These are phyloP conservation scores for Yamadazyma friedrichii DNA, from an alignment of 1,139 yeast species.

Conservation along the genomic window DNA sequence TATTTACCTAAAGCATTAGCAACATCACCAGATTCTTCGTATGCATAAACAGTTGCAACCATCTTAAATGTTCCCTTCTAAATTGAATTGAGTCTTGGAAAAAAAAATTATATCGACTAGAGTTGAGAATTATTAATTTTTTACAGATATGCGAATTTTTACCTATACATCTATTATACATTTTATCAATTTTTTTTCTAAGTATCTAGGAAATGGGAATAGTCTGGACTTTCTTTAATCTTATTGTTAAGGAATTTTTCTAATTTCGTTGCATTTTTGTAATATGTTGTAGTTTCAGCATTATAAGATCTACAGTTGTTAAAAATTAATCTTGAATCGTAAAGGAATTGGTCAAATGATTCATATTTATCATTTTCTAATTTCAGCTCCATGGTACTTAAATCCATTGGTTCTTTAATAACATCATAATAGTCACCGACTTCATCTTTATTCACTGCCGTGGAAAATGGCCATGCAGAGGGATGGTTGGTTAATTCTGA, in stretches of 20 bases:
- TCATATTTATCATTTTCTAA: constrained; percentile 90
- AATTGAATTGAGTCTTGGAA: neutral
- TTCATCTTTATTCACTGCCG: constrained; percentile 89
- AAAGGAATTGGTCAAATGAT: constrained; percentile 85
- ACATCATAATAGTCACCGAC: constrained; percentile 96
- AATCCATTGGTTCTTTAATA: constrained; percentile 98
- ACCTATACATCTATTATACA: neutral
- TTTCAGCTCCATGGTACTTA: constrained; percentile 92
- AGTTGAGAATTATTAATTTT: neutral
- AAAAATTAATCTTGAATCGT: constrained; percentile 83
- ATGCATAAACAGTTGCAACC: constrained; percentile 48
- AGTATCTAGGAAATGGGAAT: constrained; percentile 41
- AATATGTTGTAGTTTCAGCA: constrained; percentile 87
- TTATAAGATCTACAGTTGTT: constrained; percentile 89
- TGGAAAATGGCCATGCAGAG: constrained; percentile 98
- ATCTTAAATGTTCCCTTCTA: constrained; percentile 11
- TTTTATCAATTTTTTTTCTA: neutral
- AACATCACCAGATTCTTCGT: constrained; percentile 53
- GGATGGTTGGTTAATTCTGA: constrained; percentile 92
- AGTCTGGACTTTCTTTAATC: constrained; percentile 80
- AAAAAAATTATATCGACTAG: neutral
- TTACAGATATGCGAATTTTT: neutral
- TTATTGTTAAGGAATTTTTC: constrained; percentile 84
- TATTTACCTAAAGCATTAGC: constrained; percentile 58
- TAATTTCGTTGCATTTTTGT: constrained; percentile 84